Evolutionary conservation across 352 stramenopile genomes (phyloP).

Genomic region (Pythium oligandrum): DNA sequence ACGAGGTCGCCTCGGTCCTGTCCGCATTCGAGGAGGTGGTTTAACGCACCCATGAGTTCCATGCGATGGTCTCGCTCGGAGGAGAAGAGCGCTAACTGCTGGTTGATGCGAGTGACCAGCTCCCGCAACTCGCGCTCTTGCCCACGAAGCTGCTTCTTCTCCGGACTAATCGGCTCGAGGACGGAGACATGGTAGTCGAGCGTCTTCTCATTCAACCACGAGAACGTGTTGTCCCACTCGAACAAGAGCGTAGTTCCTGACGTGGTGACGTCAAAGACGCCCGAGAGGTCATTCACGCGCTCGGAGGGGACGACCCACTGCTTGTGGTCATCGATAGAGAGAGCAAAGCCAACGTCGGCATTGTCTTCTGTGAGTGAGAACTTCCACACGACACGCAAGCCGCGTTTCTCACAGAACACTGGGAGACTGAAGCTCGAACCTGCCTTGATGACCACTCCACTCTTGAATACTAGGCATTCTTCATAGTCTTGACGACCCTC

Average conservation of each 20-base stretch:
- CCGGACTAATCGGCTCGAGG: constrained; percentile 41
- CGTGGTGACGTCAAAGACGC: constrained; percentile 35
- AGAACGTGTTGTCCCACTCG: constrained; percentile 82
- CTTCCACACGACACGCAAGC: constrained; percentile 72
- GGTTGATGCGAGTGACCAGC: constrained; percentile 20
- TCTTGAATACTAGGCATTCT: constrained; percentile 68
- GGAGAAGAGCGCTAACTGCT: constrained; percentile 29
- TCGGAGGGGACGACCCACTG: constrained; percentile 32
- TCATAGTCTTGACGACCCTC: constrained; percentile 30
- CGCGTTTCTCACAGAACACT: constrained; percentile 57
- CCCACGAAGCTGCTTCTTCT: constrained; percentile 30
- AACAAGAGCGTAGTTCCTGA: constrained; percentile 49
- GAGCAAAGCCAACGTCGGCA: constrained; percentile 53
- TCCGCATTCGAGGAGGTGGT: constrained; percentile 32
- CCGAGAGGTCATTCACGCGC: constrained; percentile 51
- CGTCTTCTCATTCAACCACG: constrained; percentile 83
- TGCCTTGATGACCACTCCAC: constrained; percentile 76
- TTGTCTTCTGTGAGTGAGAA: constrained; percentile 70
- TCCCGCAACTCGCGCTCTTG: constrained; percentile 24
- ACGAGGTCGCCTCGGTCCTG: constrained; percentile 32
- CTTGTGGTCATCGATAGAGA: constrained; percentile 16
- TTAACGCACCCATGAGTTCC: constrained; percentile 28
- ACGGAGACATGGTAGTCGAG: constrained; percentile 81
- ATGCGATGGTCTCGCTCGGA: constrained; percentile 27
- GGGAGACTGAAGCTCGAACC: constrained; percentile 63